phyloP scores from a whole-genome alignment of 345 rosid genomes.

The Hypericum perforatum region DNA sequence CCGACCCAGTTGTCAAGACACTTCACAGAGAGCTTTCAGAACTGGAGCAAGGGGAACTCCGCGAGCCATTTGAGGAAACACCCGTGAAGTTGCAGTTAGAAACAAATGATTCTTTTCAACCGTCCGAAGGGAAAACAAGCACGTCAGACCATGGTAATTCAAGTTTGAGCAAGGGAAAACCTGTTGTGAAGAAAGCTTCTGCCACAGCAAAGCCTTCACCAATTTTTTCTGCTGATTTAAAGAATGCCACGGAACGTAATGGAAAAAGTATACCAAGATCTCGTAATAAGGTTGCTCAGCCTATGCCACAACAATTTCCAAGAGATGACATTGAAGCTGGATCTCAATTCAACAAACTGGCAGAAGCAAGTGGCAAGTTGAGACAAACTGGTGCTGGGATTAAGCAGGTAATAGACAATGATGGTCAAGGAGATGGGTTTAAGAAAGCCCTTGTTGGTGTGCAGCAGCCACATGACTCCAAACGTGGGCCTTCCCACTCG shows the following conservation, averaged over 20 bases:
- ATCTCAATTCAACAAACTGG: slow-evolving; percentile 30
- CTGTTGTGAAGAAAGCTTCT: slow-evolving; percentile 34
- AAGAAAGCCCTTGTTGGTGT: slow-evolving; percentile 32
- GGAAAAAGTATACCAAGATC: slow-evolving; percentile 42
- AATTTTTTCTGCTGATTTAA: slow-evolving; percentile 29
- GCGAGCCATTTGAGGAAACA: slow-evolving; percentile 55
- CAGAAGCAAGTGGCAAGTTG: slow-evolving; percentile 40
- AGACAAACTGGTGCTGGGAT: slow-evolving; percentile 38
- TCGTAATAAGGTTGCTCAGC: slow-evolving; percentile 30
- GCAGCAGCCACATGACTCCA: slow-evolving; percentile 41
- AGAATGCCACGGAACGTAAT: slow-evolving; percentile 39
- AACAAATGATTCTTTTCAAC: slow-evolving; percentile 51
- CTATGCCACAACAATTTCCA: slow-evolving; percentile 38
- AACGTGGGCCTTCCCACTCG: slow-evolving; percentile 39
- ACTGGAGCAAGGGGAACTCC: slow-evolving; percentile 93
- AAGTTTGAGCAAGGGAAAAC: slow-evolving; percentile 48
- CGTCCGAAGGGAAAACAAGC: slow-evolving; percentile 41
- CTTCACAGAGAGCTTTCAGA: slow-evolving; percentile 75
- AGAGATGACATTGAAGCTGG: slow-evolving; percentile 39
- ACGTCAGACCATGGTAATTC: slow-evolving; percentile 44
- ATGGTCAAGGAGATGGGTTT: slow-evolving; percentile 60
- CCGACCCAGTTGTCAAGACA: slow-evolving; percentile 26
- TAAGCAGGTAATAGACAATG: slow-evolving; percentile 38
- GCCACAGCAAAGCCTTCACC: slow-evolving; percentile 46
- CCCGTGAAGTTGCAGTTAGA: slow-evolving; percentile 43